These are phyloP conservation scores for Mortierella claussenii DNA, from an alignment of 192 early-diverging fungal genomes.

Conservation along the genomic window DNA sequence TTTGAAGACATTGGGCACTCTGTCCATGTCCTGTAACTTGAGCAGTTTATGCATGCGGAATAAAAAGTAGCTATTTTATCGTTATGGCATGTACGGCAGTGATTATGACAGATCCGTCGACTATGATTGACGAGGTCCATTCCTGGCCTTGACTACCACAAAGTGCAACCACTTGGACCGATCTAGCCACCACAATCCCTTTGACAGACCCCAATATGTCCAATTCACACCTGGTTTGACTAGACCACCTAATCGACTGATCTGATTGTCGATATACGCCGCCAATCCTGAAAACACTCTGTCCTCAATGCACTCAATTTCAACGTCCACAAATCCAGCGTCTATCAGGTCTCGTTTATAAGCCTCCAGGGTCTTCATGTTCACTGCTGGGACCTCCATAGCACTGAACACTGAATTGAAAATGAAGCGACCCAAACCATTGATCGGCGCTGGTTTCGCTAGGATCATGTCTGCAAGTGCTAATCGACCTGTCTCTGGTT, in stretches of 20 bases:
- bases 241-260: slow-evolving; percentile 28
- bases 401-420: slow-evolving; percentile 33
- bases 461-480: slow-evolving; percentile 57
- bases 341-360: slow-evolving; percentile 51
- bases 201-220: slow-evolving; percentile 30
- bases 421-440: slow-evolving; percentile 12
- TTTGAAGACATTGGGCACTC: slow-evolving; percentile 46
- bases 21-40: slow-evolving; percentile 19
- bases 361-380: slow-evolving; percentile 50
- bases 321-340: slow-evolving; percentile 55
- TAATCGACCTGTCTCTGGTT: slow-evolving; percentile 24
- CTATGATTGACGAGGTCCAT: slow-evolving; percentile 5
- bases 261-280: slow-evolving; percentile 27
- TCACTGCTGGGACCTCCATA: slow-evolving; percentile 49
- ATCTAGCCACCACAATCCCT: slow-evolving; percentile 23
- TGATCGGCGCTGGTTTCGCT: slow-evolving; percentile 26
- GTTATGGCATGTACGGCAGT: no score
- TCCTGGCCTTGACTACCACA: slow-evolving; percentile 33
- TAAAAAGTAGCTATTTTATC: no score
- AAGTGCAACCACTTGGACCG: slow-evolving; percentile 29
- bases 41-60: no score
- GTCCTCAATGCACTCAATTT: slow-evolving; percentile 46
- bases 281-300: slow-evolving; percentile 59
- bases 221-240: slow-evolving; percentile 45
- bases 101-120: no score